Evolutionary conservation across 495 filamentous ascomycete genomes (phyloP), one percentile per base, ranked within the genome.

Genomic region (Filosporella fistucella): DNA sequence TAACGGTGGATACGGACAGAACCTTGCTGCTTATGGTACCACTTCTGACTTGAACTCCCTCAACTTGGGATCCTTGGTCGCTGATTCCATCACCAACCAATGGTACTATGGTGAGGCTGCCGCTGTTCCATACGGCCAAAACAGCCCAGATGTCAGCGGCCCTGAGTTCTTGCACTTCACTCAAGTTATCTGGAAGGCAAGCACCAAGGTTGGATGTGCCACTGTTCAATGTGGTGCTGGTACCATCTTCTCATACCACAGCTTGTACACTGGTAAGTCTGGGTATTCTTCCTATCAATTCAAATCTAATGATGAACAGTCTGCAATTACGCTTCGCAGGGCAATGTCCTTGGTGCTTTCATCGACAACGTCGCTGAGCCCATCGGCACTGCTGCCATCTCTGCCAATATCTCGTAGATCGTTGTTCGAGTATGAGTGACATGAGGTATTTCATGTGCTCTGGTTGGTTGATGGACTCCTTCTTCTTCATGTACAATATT

Each of bases 81-180:
- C 77, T 37, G 66, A 71, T 51, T 77, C 82, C 47, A 79, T 90
- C 64, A 85, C 77, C 61, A 77, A 89, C 61, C 63, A 78, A 66
- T 91, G 89, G 81, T 95, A 95, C 78, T 88, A 94, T 63, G 71
- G 76, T 58, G 90, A 96, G 66, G 18, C 23, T 17, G 1, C 16
- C 10, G 32, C 35, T 24, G 40, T 45, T 13, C 33, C 35, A 3
- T 51, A 39, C 30, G 70, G 83, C 45, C 51, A 61, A 45, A 42
- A 40, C 33, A 67, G 57, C 22, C 74, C 77, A 7, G 66, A 76
- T 60, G 82, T 81, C 76, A 50, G 58, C 54, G 62, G 75, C 63
- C 88, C 90, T 65, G 69, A 83, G 26, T 93, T 84, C 80, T 89
- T 91, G 47, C 91, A 98, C 65, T 88, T 88, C 72, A 79, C 85